These are phyloP conservation scores for Venturia carpophila DNA, from an alignment of 2,329 filamentous ascomycete species.

Conservation along the genomic window DNA sequence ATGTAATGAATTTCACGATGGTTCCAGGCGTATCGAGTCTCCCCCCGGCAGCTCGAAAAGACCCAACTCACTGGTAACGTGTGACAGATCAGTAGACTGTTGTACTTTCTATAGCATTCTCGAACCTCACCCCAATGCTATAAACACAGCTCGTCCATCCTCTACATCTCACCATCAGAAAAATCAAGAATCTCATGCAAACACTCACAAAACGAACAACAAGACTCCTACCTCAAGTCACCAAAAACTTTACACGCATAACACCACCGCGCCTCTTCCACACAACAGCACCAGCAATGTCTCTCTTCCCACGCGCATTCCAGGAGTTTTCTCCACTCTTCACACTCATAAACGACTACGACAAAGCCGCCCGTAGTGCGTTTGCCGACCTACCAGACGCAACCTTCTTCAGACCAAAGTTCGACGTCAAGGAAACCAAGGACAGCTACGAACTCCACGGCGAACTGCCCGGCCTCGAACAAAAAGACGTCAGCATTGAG, in stretches of 20 bases:
- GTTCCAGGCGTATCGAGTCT: too few relatives aligned
- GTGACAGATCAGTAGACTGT: too few relatives aligned
- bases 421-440: conserved; percentile 66
- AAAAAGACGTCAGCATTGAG: conserved; percentile 67
- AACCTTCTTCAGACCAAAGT: conserved; percentile 59
- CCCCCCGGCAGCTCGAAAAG: too few relatives aligned
- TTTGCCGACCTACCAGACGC: conserved; percentile 42
- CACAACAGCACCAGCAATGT: conserved; percentile 26
- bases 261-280: conserved; percentile 22
- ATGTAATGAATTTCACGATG: too few relatives aligned
- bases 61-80: too few relatives aligned
- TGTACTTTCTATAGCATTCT: background rate
- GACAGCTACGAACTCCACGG: conserved; percentile 68
- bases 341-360: conserved; percentile 42
- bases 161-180: conserved; percentile 14
- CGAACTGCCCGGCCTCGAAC: conserved; percentile 67
- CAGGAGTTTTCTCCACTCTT: conserved; percentile 38
- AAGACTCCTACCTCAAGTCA: conserved; percentile 27
- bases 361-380: conserved; percentile 34
- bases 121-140: conserved; percentile 20
- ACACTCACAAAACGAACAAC: conserved; percentile 27
- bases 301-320: conserved; percentile 35
- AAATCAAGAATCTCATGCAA: conserved; percentile 28
- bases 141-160: conserved; percentile 21
- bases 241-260: conserved; percentile 21